Evolutionary conservation across 2,329 filamentous ascomycete genomes (phyloP).

Genomic region (Pestalotiopsis sp.): DNA sequence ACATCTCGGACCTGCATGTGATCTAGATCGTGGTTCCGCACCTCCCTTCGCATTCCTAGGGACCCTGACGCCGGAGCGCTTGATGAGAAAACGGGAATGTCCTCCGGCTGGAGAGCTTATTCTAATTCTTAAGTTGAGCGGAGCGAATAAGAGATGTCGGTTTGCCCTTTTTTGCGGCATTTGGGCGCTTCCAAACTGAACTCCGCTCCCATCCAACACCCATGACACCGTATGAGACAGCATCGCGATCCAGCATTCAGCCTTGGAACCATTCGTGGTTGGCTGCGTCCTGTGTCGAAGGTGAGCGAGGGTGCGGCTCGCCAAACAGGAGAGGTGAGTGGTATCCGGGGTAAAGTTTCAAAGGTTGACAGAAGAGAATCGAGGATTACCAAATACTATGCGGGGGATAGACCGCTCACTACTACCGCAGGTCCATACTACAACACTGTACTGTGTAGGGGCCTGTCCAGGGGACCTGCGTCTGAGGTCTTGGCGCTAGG

Average conservation of each 20-base stretch:
- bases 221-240: not conserved
- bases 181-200: not conserved
- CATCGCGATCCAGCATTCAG: not conserved
- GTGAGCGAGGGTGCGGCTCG: not conserved
- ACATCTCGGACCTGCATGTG: not conserved
- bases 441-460: not conserved
- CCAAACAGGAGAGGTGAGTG: not conserved
- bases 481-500: not conserved
- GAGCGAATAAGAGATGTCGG: not conserved
- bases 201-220: not conserved
- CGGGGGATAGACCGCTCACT: not conserved
- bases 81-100: not conserved
- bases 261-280: not conserved
- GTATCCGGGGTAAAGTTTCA: not conserved
- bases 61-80: too few species aligned
- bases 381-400: not conserved
- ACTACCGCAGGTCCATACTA: not conserved
- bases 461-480: not conserved
- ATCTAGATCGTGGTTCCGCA: not conserved
- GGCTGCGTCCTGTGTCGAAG: not conserved
- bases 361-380: not conserved
- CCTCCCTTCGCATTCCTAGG: too few species aligned
- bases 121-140: not conserved
- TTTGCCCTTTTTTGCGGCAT: not conserved
- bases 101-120: not conserved